Conservation (phyloP, 2,329 filamentous ascomycete genomes). For the Paraphoma chrysanthemicola region DNA sequence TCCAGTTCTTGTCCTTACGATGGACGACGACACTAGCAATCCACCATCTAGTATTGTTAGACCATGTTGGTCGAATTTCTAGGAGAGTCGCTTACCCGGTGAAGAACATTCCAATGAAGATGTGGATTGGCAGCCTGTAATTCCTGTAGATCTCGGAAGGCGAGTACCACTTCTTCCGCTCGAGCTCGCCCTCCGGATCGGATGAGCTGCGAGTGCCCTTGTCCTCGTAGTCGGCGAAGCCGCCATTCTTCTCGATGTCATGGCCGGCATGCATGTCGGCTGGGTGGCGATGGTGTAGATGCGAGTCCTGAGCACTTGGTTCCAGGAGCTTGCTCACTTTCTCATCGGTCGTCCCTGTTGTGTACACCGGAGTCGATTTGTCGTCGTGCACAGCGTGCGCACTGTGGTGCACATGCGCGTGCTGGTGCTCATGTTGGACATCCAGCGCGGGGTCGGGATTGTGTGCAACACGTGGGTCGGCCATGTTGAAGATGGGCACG, state of each 20-base stretch:
- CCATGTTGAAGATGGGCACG: slow-evolving; percentile 40
- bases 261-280: slow-evolving; percentile 15
- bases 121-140: slow-evolving; percentile 51
- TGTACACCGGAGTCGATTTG: slow-evolving; percentile 37
- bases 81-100: slow-evolving; percentile 55
- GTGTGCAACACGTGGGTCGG: slow-evolving; percentile 38
- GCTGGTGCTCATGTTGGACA: slow-evolving; percentile 46
- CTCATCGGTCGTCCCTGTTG: slow-evolving; percentile 45
- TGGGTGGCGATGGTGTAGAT: slow-evolving; percentile 40
- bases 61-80: slow-evolving; percentile 1
- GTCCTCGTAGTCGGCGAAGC: slow-evolving; percentile 47
- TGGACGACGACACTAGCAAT: slow-evolving; percentile 77
- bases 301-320: slow-evolving; percentile 50
- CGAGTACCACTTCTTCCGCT: slow-evolving; percentile 29
- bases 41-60: slow-evolving; percentile 67
- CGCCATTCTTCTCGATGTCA: slow-evolving; percentile 44
- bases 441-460: slow-evolving; percentile 49
- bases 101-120: slow-evolving; percentile 57
- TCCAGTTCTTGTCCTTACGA: slow-evolving; percentile 76
- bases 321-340: slow-evolving; percentile 37
- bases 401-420: slow-evolving; percentile 48
- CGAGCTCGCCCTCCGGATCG: slow-evolving; percentile 23
- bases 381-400: slow-evolving; percentile 37
- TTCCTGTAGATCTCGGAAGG: slow-evolving; percentile 37
- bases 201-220: slow-evolving; percentile 46